These are phyloP conservation scores for Delitschia confertaspora DNA, from an alignment of 495 filamentous ascomycete species.

Conservation along the genomic window DNA sequence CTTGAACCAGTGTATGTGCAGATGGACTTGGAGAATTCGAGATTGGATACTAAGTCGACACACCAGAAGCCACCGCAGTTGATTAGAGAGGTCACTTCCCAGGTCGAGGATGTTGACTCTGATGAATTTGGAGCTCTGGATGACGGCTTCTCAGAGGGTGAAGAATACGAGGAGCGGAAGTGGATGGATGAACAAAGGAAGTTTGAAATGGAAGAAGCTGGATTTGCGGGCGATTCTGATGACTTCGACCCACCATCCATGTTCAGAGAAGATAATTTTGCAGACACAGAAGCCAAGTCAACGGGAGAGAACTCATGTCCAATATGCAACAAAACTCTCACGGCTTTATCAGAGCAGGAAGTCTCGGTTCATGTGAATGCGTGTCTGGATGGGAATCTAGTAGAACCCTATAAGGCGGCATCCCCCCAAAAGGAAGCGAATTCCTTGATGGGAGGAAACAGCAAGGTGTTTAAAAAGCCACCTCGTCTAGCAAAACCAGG, in stretches of 20 bases:
- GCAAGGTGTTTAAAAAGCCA: constrained; percentile 49
- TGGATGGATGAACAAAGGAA: constrained; percentile 55
- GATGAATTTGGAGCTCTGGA: constrained; percentile 48
- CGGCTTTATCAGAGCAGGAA: constrained; percentile 48
- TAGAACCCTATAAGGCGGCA: too few species aligned
- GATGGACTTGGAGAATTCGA: not conserved
- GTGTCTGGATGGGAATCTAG: constrained; percentile 75
- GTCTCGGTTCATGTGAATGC: constrained; percentile 72
- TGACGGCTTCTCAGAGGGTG: constrained; percentile 46
- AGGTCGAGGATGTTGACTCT: constrained; percentile 51
- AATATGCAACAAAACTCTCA: constrained; percentile 59
- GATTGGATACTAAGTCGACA: constrained; percentile 6
- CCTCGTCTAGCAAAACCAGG: constrained; percentile 60
- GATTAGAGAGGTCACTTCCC: constrained; percentile 50
- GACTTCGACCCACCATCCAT: constrained; percentile 30
- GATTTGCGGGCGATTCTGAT: constrained; percentile 28
- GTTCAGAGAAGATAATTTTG: constrained; percentile 20
- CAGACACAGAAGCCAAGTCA: constrained; percentile 28
- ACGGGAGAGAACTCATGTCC: constrained; percentile 49
- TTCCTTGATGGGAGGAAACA: constrained; percentile 3
- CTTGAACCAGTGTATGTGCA: constrained; percentile 12
- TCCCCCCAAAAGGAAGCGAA: constrained; percentile 1
- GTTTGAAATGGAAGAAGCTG: constrained; percentile 46
- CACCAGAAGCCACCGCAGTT: constrained; percentile 27
- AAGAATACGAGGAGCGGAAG: constrained; percentile 52